Evolutionary conservation across 345 rosid genomes (phyloP).

Genomic region (Atalantia buxifolia): DNA sequence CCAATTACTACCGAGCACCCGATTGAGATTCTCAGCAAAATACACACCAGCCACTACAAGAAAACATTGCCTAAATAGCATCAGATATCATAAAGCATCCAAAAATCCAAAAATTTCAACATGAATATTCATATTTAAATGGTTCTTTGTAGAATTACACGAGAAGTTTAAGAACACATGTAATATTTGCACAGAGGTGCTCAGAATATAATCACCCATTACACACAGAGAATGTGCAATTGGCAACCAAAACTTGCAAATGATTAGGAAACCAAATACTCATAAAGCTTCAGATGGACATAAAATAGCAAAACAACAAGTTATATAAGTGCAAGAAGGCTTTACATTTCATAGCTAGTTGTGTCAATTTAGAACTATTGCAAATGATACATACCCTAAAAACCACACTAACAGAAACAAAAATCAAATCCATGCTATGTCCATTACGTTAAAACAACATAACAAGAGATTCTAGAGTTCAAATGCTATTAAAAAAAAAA

Average conservation of each 20-base stretch:
- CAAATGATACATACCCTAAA: not conserved
- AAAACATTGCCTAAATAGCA: conserved; percentile 10
- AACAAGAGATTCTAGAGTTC: not conserved
- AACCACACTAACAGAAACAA: not conserved
- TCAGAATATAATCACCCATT: not conserved
- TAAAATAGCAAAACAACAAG: not conserved
- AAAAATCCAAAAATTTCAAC: not conserved
- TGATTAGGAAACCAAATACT: not conserved
- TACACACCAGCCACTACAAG: conserved; percentile 83
- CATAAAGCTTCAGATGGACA: not conserved
- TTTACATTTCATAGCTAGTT: not conserved
- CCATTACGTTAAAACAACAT: not conserved
- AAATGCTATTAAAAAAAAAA: not conserved
- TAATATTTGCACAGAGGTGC: not conserved
- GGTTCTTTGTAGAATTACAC: not conserved
- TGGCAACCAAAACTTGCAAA: not conserved
- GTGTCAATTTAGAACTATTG: not conserved
- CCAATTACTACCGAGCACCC: conserved; percentile 61
- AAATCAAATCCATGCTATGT: too few species aligned
- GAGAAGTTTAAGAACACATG: not conserved
- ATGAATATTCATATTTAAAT: not conserved
- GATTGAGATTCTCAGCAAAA: conserved; percentile 80
- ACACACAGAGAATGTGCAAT: not conserved
- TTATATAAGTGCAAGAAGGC: not conserved
- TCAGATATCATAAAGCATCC: not conserved